Percentiles rank a stretch among this genome's conserved stretches.
Evolutionary conservation across 805 yeast genomes (phyloP).

Genomic region (Pichia exigua): DNA sequence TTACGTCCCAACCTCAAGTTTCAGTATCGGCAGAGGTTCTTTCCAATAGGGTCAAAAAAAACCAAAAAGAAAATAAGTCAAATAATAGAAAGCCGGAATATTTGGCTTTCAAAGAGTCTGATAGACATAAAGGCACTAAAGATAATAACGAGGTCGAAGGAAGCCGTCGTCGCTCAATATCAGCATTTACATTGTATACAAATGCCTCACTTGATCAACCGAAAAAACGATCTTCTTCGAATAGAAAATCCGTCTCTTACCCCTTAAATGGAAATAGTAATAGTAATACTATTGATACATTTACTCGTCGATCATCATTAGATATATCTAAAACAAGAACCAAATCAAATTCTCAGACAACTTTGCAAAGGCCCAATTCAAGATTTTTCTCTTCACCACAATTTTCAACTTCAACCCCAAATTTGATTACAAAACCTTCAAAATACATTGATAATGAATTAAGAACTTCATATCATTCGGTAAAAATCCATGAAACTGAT

Average conservation of each 20-base stretch:
- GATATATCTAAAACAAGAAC: not conserved
- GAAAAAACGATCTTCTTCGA: conserved; percentile 3
- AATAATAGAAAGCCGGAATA: not conserved
- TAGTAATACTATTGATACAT: not conserved
- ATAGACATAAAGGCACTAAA: not conserved
- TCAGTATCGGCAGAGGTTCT: not conserved
- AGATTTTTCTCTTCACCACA: conserved; percentile 8
- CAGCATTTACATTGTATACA: conserved; percentile 3
- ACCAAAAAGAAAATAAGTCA: not conserved
- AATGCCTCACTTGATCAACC: conserved; percentile 5
- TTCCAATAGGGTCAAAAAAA: not conserved
- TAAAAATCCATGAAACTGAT: conserved; percentile 5
- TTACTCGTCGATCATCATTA: not conserved
- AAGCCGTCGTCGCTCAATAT: conserved; percentile 6
- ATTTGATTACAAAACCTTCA: not conserved
- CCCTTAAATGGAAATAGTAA: not conserved
- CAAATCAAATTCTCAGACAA: not conserved
- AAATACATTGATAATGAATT: conserved; percentile 19
- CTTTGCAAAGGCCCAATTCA: not conserved
- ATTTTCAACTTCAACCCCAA: conserved; percentile 10
- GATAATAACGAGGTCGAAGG: not conserved
- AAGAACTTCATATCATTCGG: conserved; percentile 12
- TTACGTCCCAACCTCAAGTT: not conserved
- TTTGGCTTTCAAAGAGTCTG: not conserved
- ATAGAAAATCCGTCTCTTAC: not conserved